A percentile compares a stretch with the other conserved stretches of the same genome.
Evolutionary conservation across 345 rosid species (phyloP).

Genomic region (Camelina hispida): DNA sequence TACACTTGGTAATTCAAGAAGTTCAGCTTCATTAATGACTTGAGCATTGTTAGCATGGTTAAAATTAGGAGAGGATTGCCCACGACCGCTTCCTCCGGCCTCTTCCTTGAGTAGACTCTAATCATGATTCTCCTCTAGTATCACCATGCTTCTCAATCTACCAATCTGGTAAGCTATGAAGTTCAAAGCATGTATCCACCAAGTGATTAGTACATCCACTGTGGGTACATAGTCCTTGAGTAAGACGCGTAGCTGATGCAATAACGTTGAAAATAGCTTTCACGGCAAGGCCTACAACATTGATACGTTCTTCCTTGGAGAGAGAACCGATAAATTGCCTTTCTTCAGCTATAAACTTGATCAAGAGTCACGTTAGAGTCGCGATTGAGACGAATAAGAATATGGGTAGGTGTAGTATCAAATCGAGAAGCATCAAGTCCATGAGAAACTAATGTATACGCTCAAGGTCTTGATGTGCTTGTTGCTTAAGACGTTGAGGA

Average conservation of each 20-base stretch:
- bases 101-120: neutral
- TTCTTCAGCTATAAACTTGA: no score
- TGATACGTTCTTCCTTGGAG: neutral
- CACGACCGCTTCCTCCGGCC: neutral
- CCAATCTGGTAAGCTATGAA: neutral
- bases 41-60: neutral
- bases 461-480: no score
- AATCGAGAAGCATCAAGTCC: no score
- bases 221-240: neutral
- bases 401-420: no score
- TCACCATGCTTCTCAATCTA: neutral
- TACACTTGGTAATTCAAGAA: neutral
- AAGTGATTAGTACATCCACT: neutral
- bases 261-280: neutral
- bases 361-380: no score
- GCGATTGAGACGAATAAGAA: no score
- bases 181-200: neutral
- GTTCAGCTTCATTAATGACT: neutral
- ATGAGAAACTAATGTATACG: no score
- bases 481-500: no score
- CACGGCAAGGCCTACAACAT: neutral
- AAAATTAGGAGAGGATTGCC: neutral
- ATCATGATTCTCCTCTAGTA: neutral
- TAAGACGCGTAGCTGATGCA: fast-evolving
- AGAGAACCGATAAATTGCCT: no score